Evolutionary conservation across 305 asterid species (phyloP).

Genomic region (Euphrasia arctica): DNA sequence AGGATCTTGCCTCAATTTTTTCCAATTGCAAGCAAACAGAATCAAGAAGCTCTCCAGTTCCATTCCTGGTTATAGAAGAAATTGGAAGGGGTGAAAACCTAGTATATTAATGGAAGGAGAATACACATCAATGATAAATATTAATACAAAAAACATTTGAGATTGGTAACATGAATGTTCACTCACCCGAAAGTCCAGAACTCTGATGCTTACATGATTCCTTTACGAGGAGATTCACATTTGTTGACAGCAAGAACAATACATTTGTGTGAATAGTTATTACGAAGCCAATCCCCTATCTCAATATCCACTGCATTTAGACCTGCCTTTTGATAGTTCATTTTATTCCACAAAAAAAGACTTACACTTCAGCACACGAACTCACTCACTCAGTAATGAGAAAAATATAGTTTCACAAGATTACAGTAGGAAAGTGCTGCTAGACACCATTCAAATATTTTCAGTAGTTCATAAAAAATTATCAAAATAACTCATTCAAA

Average conservation of each 20-base stretch:
- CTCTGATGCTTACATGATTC: slow-evolving; percentile 85
- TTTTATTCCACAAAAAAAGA: slow-evolving; percentile 28
- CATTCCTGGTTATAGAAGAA: slow-evolving; percentile 94
- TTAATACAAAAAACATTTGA: slow-evolving; percentile 1
- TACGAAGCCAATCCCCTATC: slow-evolving; percentile 92
- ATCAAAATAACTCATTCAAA: slow-evolving; percentile 5
- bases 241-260: slow-evolving; percentile 87
- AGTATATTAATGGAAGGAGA: slow-evolving; percentile 31
- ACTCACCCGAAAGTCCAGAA: slow-evolving; percentile 98
- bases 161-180: slow-evolving; percentile 28
- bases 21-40: slow-evolving; percentile 64
- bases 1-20: slow-evolving; percentile 56
- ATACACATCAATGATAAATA: slow-evolving; percentile 14
- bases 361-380: slow-evolving; percentile 20
- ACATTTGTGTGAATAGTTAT: slow-evolving; percentile 75
- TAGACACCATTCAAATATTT: background rate
- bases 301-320: slow-evolving; percentile 87
- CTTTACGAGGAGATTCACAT: slow-evolving; percentile 95
- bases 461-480: background rate
- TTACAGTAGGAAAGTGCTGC: slow-evolving; percentile 2
- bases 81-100: slow-evolving; percentile 87
- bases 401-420: slow-evolving; percentile 9
- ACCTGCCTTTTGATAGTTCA: slow-evolving; percentile 81
- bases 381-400: slow-evolving; percentile 8
- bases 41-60: slow-evolving; percentile 98